Conservation (phyloP, 306 rosid genomes). For the Mimosa pudica region DNA sequence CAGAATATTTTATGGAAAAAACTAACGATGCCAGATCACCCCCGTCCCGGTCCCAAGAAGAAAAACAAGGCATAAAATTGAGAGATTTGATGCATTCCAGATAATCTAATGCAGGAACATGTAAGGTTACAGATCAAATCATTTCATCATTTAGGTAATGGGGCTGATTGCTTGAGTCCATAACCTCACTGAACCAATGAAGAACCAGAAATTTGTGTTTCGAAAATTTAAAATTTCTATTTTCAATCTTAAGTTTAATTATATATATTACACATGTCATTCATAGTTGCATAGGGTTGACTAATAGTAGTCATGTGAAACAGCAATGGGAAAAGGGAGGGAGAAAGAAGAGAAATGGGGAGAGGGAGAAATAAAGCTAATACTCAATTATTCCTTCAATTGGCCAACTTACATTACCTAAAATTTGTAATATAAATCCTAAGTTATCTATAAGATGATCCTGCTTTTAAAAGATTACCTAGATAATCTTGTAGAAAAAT, state of each 20-base stretch:
- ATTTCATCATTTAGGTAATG: background rate
- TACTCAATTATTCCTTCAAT: background rate
- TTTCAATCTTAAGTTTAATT: background rate
- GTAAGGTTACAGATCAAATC: background rate
- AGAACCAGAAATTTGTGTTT: background rate
- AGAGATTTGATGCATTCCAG: background rate
- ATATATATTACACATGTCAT: background rate
- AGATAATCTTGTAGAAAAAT: background rate
- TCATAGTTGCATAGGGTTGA: slow-evolving; percentile 2
- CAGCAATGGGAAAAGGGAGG: background rate
- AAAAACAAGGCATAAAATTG: background rate
- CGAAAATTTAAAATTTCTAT: background rate
- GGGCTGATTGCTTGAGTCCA: background rate
- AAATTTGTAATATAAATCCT: background rate
- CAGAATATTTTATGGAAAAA: slow-evolving; percentile 20
- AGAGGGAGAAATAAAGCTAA: background rate
- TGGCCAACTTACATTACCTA: background rate
- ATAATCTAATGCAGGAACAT: background rate
- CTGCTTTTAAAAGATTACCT: background rate
- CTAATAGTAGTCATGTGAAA: background rate
- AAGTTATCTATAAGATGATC: background rate
- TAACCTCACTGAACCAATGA: background rate
- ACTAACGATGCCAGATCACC: background rate
- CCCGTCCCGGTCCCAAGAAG: background rate
- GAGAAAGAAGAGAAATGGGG: background rate